Base-by-base conservation (phyloP, 305 asterid genomes). In the Fraxinus paxiana region DNA sequence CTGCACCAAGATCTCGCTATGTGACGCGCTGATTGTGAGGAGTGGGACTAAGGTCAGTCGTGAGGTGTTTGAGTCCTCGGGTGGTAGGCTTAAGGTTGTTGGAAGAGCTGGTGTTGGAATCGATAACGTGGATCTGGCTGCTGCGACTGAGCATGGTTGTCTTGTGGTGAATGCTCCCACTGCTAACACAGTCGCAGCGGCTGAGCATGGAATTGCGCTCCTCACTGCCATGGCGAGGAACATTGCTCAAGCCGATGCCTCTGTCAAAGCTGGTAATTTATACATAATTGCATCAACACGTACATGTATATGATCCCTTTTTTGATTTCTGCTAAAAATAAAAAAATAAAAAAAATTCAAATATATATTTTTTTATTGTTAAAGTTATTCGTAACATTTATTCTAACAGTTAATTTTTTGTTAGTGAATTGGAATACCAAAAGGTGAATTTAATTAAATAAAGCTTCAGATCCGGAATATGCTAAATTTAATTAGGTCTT, bases 41-140 rank as follows among this genome's bases (percentile, higher is more conserved):
- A 89, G 92, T 33, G 91, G 88, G 41, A 89, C 92, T 5, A 89
- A 87, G 70, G 92, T 89, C 10, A 83, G 81, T 28, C 91, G 92
- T 9, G 90, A 89, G 82, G 89, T 89, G 15, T 89, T 89, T 56
- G 92, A 89, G 80, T 91, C 97, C 9, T 93, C 98, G 18, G 90
- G 86, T 26, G 98, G 98, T 37, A 88, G 97, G 84, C 88, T 95
- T 76, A 95, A 93, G 84, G 98, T 95, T 30, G 98, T 95, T 35
- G 98, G 98, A 6, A 91, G 98, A 70, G 98, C 98, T 20, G 98
- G 98, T 67, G 98, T 95, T 5, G 98, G 98, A 54, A 95, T 95
- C 80, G 98, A 95, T 80, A 95, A 95, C 82, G 98, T 95, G 85
- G 98, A 93, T 93, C 94, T 95, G 89, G 97, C 91, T 9, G 98